A percentile compares a stretch with the other conserved stretches of the same genome.
phyloP scores from a whole-genome alignment of 2,329 filamentous ascomycete species.

The Diaporthe australafricana region DNA sequence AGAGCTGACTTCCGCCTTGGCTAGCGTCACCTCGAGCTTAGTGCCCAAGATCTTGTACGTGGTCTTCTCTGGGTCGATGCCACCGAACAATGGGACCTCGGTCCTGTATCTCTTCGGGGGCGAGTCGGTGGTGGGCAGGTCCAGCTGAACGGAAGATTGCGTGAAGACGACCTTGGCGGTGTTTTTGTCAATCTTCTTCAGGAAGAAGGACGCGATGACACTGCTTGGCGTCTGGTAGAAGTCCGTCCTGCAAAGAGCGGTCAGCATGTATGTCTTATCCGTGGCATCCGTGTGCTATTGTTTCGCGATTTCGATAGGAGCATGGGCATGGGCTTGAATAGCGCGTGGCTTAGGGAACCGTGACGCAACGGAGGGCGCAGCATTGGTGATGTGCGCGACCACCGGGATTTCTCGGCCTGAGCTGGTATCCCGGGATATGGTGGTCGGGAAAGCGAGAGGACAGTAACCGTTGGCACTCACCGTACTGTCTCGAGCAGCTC shows the following conservation, averaged over 20 bases:
- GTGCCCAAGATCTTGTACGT: constrained; percentile 86
- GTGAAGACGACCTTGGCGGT: constrained; percentile 79
- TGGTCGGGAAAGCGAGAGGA: background rate
- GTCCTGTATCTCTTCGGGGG: constrained; percentile 81
- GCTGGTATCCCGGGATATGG: constrained; percentile 6
- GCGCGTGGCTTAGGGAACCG: constrained; percentile 18
- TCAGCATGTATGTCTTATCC: constrained; percentile 20
- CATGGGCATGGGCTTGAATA: background rate
- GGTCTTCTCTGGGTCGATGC: constrained; percentile 81
- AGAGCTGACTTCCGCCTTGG: constrained; percentile 77
- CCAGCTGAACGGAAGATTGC: constrained; percentile 73
- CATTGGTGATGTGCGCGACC: constrained; percentile 1
- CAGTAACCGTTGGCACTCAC: constrained; percentile 55
- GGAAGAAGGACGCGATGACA: constrained; percentile 91
- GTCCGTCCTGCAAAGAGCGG: constrained; percentile 70
- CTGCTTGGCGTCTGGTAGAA: constrained; percentile 92
- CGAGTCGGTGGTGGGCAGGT: constrained; percentile 86
- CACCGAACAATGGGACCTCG: constrained; percentile 79
- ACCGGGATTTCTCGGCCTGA: constrained; percentile 8
- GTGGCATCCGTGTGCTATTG: constrained; percentile 10
- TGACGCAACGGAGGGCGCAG: constrained; percentile 19
- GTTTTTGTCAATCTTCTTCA: constrained; percentile 95
- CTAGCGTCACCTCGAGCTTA: constrained; percentile 85
- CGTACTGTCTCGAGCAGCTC: constrained; percentile 83
- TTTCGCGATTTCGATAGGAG: constrained; percentile 4